Percentiles rank a stretch among this genome's conserved stretches.
phyloP scores from a whole-genome alignment of 768 basidiomycete species.

The Xanthoconium purpureum region DNA sequence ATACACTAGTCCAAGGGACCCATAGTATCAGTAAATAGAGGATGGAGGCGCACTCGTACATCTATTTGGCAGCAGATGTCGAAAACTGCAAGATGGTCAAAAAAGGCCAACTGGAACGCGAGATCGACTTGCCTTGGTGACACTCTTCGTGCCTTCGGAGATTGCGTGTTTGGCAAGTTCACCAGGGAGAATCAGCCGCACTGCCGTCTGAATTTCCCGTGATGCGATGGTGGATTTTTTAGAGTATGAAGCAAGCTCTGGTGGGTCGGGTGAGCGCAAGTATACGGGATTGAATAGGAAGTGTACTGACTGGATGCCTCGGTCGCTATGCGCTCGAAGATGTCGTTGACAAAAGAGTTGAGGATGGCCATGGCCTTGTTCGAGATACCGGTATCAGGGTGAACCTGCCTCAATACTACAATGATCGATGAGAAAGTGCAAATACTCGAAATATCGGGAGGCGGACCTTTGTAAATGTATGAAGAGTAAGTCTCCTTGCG shows the following conservation, averaged over 20 bases:
- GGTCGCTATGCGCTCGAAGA: constrained; percentile 88
- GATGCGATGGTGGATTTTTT: constrained; percentile 99
- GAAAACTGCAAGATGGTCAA: constrained; percentile 36
- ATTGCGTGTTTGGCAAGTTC: constrained; percentile 99
- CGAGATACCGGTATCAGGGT: constrained; percentile 98
- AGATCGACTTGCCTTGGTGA: constrained; percentile 48
- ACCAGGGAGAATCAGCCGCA: constrained; percentile 93
- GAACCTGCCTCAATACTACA: constrained; percentile 91
- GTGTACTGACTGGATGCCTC: constrained; percentile 75
- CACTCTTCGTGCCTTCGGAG: constrained; percentile 85
- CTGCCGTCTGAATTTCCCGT: constrained; percentile 96
- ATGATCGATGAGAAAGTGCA: neutral
- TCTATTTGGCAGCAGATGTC: constrained; percentile 44
- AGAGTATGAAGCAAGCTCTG: constrained; percentile 95
- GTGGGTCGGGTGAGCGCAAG: neutral
- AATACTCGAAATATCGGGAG: neutral
- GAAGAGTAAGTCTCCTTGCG: constrained; percentile 93
- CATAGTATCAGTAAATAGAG: constrained; percentile 13
- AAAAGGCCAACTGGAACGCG: neutral
- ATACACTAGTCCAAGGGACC: constrained; percentile 28
- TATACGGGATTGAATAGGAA: neutral
- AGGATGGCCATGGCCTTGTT: constrained; percentile 95
- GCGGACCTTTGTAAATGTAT: constrained; percentile 87
- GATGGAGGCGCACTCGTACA: neutral
- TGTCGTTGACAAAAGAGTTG: constrained; percentile 91